Evolutionary conservation across 2,329 filamentous ascomycete species (phyloP), one percentile per base, ranked within the genome.

Genomic region (Cercospora sp.): DNA sequence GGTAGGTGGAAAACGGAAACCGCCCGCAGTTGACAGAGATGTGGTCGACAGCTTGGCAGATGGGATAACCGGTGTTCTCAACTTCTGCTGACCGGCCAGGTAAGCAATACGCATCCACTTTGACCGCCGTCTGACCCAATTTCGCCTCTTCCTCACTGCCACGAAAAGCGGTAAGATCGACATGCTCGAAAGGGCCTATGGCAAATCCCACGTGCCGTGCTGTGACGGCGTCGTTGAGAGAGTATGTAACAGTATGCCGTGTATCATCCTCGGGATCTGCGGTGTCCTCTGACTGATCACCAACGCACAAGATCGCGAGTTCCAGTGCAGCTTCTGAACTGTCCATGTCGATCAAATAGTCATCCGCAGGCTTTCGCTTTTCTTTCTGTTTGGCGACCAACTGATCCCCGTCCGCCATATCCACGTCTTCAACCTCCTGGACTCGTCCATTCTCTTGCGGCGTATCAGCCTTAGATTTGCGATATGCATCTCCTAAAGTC

Each of bases 141-240:
- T 94, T 93, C 74, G 96, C 93, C 76, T 97, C 94, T 72, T 97
- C 92, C 73, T 96, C 93, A 70, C 93, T 92, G 57, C 94, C 92
- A 61, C 96, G 89, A 75, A 92, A 97, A 73, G 94, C 91, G 16
- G 76, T 76, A 5, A 99, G 84, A 76, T 97, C 92, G 63, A 98
- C 90, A 73, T 94, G 91, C 79, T 98, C 93, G 77, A 99, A 99
- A 0, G 96, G 95, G 0, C 96, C 95, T 66, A 98, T 88, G 2
- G 93, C 92, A 79, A 99, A 97, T 4, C 94, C 94, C 71, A 99
- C 89, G 77, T 98, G 94, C 70, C 94, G 91, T 1, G 94, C 90
- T 1, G 93, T 89, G 8, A 95, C 88, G 61, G 91, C 88, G 70
- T 89, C 89, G 68, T 87, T 86, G 61, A 91, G 90, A 65, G 89